Conservation (phyloP, 352 stramenopile genomes). For the Globisporangium barbulae region DNA sequence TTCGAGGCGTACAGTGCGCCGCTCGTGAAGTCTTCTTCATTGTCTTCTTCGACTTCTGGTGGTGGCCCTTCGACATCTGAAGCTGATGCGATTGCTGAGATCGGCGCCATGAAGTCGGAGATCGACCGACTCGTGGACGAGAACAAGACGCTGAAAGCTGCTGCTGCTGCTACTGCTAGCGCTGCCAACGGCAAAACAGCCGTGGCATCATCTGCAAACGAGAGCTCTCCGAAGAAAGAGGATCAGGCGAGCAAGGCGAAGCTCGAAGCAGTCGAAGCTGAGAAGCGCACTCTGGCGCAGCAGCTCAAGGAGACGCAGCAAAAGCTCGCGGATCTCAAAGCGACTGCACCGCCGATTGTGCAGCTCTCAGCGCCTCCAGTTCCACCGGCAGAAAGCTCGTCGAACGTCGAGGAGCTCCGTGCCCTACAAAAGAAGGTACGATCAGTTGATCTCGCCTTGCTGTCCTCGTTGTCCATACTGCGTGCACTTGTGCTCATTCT, state of each 20-base stretch:
- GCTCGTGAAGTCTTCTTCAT: conserved; percentile 5
- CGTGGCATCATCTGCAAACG: not conserved
- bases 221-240: conserved; percentile 12
- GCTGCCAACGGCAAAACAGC: not conserved
- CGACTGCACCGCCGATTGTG: conserved; percentile 15
- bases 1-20: conserved; percentile 31
- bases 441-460: not conserved
- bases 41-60: not conserved
- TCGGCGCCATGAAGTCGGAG: conserved; percentile 68
- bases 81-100: conserved; percentile 50
- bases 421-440: conserved; percentile 57
- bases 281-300: conserved; percentile 52
- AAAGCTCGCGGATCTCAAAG: conserved; percentile 38
- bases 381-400: conserved; percentile 3
- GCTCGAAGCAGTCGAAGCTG: conserved; percentile 43
- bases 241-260: conserved; percentile 32
- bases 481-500: not conserved
- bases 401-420: conserved; percentile 39
- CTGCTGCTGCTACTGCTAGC: conserved; percentile 12
- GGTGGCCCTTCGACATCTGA: conserved; percentile 20
- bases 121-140: conserved; percentile 71
- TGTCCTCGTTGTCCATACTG: not conserved
- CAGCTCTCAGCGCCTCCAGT: not conserved
- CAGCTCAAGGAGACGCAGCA: conserved; percentile 66
- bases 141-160: conserved; percentile 48